Percentiles rank a stretch among this genome's conserved stretches.
These are phyloP conservation scores for Stephania japonica DNA, from an alignment of 164 flowering plant species.

Conservation along the genomic window DNA sequence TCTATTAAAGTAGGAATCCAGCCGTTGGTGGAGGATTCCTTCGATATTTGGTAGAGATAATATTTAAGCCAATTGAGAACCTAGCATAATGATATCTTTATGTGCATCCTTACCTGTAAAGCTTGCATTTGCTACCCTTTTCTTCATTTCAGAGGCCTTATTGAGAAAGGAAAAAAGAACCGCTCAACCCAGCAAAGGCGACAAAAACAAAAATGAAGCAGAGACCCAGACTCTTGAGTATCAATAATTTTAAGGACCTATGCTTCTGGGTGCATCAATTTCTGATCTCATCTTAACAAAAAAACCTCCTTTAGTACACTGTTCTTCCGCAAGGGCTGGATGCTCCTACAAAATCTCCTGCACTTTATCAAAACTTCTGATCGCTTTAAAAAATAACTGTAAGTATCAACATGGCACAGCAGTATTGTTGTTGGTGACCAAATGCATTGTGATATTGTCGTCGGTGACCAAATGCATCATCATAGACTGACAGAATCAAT, in stretches of 20 bases:
- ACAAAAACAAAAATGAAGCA: not conserved
- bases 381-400: not conserved
- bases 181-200: not conserved
- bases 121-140: not conserved
- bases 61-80: not conserved
- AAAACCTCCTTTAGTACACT: slow-evolving; percentile 14
- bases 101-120: slow-evolving; percentile 11
- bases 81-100: slow-evolving; percentile 4
- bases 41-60: not conserved
- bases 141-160: slow-evolving; percentile 9
- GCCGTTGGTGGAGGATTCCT: not conserved
- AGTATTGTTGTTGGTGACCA: slow-evolving; percentile 7
- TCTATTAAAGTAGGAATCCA: not conserved
- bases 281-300: not conserved
- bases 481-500: not conserved
- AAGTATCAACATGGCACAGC: slow-evolving; percentile 4
- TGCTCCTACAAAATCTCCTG: slow-evolving; percentile 21
- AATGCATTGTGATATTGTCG: not conserved
- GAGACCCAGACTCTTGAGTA: not conserved
- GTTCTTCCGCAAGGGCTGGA: slow-evolving; percentile 5
- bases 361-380: slow-evolving; percentile 10
- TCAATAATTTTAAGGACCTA: not conserved
- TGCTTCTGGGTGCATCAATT: slow-evolving; percentile 10
- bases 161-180: not conserved
- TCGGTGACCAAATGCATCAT: slow-evolving; percentile 4